Percentiles rank a stretch among this genome's conserved stretches.
phyloP scores from a whole-genome alignment of 2,329 filamentous ascomycete genomes.

The Aquanectria penicillioides region DNA sequence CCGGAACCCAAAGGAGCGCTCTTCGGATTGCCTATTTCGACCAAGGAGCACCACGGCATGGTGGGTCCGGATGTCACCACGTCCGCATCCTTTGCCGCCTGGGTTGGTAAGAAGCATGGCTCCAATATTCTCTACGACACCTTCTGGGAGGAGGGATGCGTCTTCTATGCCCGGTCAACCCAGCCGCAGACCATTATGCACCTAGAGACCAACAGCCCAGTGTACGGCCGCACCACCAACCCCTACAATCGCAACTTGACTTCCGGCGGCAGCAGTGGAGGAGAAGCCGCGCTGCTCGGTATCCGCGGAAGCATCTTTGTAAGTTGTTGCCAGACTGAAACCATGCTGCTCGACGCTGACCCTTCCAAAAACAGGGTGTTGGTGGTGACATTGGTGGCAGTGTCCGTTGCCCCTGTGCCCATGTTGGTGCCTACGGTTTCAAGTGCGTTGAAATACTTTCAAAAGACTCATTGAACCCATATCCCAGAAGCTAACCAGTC shows the following conservation, averaged over 20 bases:
- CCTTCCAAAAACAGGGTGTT: constrained; percentile 42
- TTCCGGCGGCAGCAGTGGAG: constrained; percentile 73
- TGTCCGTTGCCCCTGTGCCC: constrained; percentile 49
- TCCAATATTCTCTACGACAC: constrained; percentile 46
- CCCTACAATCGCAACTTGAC: constrained; percentile 69
- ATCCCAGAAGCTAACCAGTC: no score
- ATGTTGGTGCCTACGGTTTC: constrained; percentile 49
- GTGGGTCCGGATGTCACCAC: constrained; percentile 43
- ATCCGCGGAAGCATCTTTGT: constrained; percentile 53
- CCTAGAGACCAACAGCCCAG: constrained; percentile 70
- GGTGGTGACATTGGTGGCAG: constrained; percentile 56
- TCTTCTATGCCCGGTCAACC: constrained; percentile 71
- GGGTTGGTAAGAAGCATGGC: constrained; percentile 46
- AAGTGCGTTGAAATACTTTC: constrained; percentile 41
- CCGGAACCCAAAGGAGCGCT: constrained; percentile 46
- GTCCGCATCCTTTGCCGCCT: constrained; percentile 42
- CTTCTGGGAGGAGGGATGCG: constrained; percentile 43
- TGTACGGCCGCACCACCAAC: constrained; percentile 71
- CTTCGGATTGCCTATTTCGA: constrained; percentile 48
- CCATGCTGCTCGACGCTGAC: rapidly evolving
- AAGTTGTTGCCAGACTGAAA: neutral
- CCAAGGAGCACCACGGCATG: constrained; percentile 50
- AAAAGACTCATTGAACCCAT: no score
- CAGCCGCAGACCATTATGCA: constrained; percentile 68
- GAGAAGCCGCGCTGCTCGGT: constrained; percentile 55